Evolutionary conservation across 2,329 filamentous ascomycete genomes (phyloP).

Genomic region (Xylariaceae sp.): DNA sequence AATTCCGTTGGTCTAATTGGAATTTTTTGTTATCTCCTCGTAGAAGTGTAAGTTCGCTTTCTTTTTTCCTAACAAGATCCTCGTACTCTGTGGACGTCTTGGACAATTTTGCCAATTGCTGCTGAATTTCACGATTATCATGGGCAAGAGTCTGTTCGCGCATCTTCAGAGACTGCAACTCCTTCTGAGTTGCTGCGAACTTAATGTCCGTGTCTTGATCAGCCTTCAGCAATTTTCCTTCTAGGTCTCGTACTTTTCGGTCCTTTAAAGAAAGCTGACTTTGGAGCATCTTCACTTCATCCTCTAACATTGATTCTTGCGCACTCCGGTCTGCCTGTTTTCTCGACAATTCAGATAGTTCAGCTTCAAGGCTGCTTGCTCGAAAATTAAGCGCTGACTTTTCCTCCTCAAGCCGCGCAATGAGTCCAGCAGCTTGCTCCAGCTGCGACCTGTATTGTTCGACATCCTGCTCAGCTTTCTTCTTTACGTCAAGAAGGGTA

Average conservation of each 20-base stretch:
- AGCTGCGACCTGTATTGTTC: slow-evolving; percentile 75
- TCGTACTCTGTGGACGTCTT: slow-evolving; percentile 93
- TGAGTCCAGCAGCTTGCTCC: slow-evolving; percentile 86
- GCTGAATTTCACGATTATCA: slow-evolving; percentile 77
- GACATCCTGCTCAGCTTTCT: slow-evolving; percentile 78
- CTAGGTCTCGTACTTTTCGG: slow-evolving; percentile 81
- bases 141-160: slow-evolving; percentile 71
- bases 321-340: slow-evolving; percentile 69
- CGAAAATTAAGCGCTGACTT: slow-evolving; percentile 70
- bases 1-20: slow-evolving; percentile 71
- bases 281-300: slow-evolving; percentile 85
- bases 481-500: slow-evolving; percentile 81
- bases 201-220: slow-evolving; percentile 90
- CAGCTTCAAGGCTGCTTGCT: slow-evolving; percentile 64
- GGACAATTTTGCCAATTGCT: slow-evolving; percentile 81
- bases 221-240: slow-evolving; percentile 74
- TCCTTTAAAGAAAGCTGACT: slow-evolving; percentile 88
- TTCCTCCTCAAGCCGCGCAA: slow-evolving; percentile 79
- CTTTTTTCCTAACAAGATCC: slow-evolving; percentile 86
- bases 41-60: slow-evolving; percentile 83
- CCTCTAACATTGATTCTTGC: slow-evolving; percentile 70
- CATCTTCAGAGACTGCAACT: slow-evolving; percentile 67
- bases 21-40: slow-evolving; percentile 80
- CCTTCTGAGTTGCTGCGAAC: slow-evolving; percentile 70
- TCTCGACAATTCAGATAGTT: slow-evolving; percentile 66